These are phyloP conservation scores for Nepenthes alata DNA, from an alignment of 179 eudicot genomes.

Conservation along the genomic window DNA sequence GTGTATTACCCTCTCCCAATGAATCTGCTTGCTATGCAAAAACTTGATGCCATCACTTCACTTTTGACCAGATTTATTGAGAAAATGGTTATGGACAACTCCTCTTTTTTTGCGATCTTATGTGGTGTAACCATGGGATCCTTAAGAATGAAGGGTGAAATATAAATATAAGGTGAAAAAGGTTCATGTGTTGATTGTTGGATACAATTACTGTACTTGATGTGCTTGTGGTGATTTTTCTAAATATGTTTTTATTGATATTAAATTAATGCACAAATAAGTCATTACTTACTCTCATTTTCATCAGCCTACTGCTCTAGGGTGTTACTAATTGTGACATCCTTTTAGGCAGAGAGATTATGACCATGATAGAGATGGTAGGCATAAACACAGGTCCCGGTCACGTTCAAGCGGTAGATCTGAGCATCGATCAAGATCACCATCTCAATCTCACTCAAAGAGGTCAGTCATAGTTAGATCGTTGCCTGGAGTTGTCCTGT, in stretches of 20 bases:
- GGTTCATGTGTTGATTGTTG: neutral
- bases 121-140: no score
- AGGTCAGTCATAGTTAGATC: constrained; percentile 17
- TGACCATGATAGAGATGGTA: constrained; percentile 71
- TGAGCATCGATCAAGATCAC: constrained; percentile 74
- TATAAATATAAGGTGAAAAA: no score
- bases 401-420: constrained; percentile 66
- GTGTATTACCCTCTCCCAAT: no score
- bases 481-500: neutral
- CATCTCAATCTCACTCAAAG: constrained; percentile 62
- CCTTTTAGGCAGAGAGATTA: constrained; percentile 55
- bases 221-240: neutral
- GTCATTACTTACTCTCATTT: neutral
- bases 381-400: constrained; percentile 47
- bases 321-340: neutral
- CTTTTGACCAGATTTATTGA: no score
- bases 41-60: no score
- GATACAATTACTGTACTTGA: neutral
- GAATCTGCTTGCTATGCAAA: no score
- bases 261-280: neutral
- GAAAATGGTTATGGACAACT: no score
- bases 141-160: no score
- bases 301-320: neutral
- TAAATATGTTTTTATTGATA: neutral
- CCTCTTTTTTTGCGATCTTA: no score